Percentiles rank a stretch among this genome's conserved stretches.
Evolutionary conservation across 371 early-diverging fungal species (phyloP).

Genomic region (Mortierella sp.): DNA sequence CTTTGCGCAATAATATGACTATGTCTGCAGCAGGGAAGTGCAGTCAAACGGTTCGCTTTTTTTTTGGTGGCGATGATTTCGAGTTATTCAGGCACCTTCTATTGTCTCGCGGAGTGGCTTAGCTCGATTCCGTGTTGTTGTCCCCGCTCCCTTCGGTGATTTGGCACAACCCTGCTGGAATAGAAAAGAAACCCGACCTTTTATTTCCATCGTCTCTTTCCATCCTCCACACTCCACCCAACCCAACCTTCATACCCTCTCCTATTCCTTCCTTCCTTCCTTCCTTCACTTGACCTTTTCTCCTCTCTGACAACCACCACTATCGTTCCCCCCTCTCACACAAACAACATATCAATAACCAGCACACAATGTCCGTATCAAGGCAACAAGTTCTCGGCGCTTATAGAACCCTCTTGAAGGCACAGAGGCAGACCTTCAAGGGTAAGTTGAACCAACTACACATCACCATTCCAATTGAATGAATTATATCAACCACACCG

Average conservation of each 20-base stretch:
- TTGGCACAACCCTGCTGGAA: background rate
- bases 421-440: conserved; percentile 55
- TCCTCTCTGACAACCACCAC: background rate
- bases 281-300: background rate
- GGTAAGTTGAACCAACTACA: too few relatives aligned
- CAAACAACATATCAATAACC: background rate
- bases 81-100: background rate
- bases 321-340: background rate
- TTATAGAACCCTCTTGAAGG: conserved; percentile 56
- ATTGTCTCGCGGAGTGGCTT: conserved; percentile 1
- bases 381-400: conserved; percentile 51
- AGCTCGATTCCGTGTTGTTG: background rate
- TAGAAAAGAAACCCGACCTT: background rate
- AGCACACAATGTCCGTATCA: conserved; percentile 39
- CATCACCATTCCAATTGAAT: too few relatives aligned
- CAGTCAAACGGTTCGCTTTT: background rate
- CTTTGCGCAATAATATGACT: too few relatives aligned
- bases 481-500: too few relatives aligned
- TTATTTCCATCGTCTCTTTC: background rate
- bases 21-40: background rate
- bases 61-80: background rate
- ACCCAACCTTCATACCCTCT: background rate
- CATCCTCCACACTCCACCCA: background rate
- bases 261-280: background rate
- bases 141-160: background rate